phyloP scores from a whole-genome alignment of 495 filamentous ascomycete genomes.

The Hypomontagnella monticulosa region DNA sequence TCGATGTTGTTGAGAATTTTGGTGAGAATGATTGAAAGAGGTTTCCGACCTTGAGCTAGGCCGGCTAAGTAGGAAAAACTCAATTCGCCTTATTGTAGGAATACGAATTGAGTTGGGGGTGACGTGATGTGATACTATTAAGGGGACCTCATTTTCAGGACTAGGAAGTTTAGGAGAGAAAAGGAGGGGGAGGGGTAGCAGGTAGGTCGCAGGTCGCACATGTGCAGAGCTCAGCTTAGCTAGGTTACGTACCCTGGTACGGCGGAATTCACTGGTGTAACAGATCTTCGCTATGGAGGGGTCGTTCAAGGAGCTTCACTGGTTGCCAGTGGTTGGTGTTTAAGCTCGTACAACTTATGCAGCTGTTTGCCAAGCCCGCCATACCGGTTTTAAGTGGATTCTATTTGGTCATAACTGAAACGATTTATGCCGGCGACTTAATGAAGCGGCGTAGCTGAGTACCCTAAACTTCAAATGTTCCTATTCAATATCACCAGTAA shows the following conservation, averaged over 20 bases:
- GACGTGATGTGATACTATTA: slow-evolving; percentile 38
- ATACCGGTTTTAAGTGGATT: slow-evolving; percentile 36
- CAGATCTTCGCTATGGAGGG: slow-evolving; percentile 36
- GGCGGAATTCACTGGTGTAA: slow-evolving; percentile 11
- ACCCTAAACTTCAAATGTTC: slow-evolving; percentile 4
- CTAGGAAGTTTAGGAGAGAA: slow-evolving; percentile 16
- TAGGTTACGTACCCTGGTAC: slow-evolving; percentile 24
- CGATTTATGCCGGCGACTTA: slow-evolving; percentile 28
- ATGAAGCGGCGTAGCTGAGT: background rate
- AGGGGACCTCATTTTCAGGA: slow-evolving; percentile 19
- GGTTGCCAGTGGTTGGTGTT: slow-evolving; percentile 33
- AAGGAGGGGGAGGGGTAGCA: slow-evolving; percentile 44
- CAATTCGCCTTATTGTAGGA: slow-evolving; percentile 3
- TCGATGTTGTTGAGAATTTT: slow-evolving; percentile 11
- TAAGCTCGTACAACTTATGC: slow-evolving; percentile 28
- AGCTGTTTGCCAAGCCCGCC: slow-evolving; percentile 32
- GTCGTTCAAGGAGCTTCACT: slow-evolving; percentile 13
- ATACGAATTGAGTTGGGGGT: slow-evolving; percentile 19
- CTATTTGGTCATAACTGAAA: slow-evolving; percentile 41
- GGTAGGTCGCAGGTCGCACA: background rate
- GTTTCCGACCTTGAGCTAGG: slow-evolving; percentile 8
- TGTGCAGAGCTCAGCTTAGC: slow-evolving; percentile 20
- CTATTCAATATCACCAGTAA: too few species aligned
- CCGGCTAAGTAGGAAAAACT: slow-evolving; percentile 4
- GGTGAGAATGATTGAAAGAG: slow-evolving; percentile 5